These are phyloP conservation scores for Penicillium griseofulvum DNA, from an alignment of 2,329 filamentous ascomycete species.

Conservation along the genomic window DNA sequence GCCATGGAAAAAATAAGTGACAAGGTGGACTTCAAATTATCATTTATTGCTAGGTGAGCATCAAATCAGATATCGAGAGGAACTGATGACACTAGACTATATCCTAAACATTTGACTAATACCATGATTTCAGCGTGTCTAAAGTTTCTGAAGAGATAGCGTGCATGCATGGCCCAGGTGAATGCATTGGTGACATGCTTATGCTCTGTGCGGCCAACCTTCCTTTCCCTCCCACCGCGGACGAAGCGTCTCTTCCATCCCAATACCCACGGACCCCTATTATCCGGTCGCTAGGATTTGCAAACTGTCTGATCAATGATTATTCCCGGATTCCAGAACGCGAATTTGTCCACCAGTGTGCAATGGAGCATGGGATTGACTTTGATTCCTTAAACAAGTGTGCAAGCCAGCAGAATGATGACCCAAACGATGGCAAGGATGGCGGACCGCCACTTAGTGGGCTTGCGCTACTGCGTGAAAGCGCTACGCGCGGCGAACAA, in stretches of 20 bases:
- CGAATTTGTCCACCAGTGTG: conserved; percentile 79
- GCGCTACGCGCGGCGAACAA: conserved; percentile 53
- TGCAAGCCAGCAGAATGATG: conserved; percentile 71
- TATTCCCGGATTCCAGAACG: conserved; percentile 76
- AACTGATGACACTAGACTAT: not conserved
- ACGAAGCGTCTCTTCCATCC: conserved; percentile 18
- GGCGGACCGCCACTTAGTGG: conserved; percentile 59
- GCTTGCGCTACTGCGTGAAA: conserved; percentile 44
- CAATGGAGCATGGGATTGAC: conserved; percentile 84
- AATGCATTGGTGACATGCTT: conserved; percentile 93
- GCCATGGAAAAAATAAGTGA: conserved; percentile 77
- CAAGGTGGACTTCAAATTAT: conserved; percentile 87
- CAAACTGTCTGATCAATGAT: conserved; percentile 79
- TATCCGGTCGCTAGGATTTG: conserved; percentile 86
- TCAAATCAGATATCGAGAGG: not conserved
- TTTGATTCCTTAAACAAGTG: conserved; percentile 80
- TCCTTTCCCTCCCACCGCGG: conserved; percentile 35
- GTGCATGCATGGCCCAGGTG: conserved; percentile 84
- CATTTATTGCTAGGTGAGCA: conserved; percentile 77
- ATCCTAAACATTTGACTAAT: conserved; percentile 6
- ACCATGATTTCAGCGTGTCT: conserved; percentile 48
- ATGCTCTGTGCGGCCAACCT: conserved; percentile 84
- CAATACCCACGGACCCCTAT: conserved; percentile 67
- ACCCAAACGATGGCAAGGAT: conserved; percentile 54
- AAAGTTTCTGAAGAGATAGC: conserved; percentile 76